phyloP scores from a whole-genome alignment of 768 basidiomycete species.

The Vararia minispora region DNA sequence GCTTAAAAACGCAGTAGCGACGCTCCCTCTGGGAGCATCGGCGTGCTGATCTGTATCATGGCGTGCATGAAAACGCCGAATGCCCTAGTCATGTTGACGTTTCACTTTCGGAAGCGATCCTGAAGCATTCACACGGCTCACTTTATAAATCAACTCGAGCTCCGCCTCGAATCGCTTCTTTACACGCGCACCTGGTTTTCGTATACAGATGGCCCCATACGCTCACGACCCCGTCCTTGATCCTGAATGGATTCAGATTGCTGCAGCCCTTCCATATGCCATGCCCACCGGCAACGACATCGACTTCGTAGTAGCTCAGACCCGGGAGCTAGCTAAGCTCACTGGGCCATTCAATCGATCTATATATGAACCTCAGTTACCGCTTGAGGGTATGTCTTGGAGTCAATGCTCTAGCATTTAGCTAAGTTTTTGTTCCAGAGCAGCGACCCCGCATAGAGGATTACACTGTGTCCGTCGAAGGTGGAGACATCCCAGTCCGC shows the following conservation, averaged over 20 bases:
- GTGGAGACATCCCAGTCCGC: slow-evolving; percentile 4
- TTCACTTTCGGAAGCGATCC: too few relatives aligned
- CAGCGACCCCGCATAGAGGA: slow-evolving; percentile 3
- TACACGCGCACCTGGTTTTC: too few relatives aligned
- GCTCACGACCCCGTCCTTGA: too few relatives aligned
- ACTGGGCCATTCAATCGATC: background rate
- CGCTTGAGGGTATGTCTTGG: background rate
- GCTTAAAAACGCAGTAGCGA: too few relatives aligned
- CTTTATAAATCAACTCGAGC: too few relatives aligned
- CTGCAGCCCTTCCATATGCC: background rate
- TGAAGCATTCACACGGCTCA: too few relatives aligned
- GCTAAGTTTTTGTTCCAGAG: background rate
- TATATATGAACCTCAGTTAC: background rate
- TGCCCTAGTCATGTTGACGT: too few relatives aligned
- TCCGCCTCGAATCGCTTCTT: too few relatives aligned
- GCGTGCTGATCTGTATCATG: too few relatives aligned
- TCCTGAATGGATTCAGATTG: background rate
- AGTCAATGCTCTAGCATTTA: background rate
- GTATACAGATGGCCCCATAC: slow-evolving; percentile 7
- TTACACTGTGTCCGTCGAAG: slow-evolving; percentile 7
- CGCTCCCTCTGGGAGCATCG: too few relatives aligned
- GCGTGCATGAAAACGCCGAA: too few relatives aligned
- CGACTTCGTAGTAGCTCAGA: background rate
- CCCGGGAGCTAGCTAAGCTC: background rate
- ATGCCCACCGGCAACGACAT: background rate